A percentile compares a stretch with the other conserved stretches of the same genome.
These are phyloP conservation scores for Tubosaeta sp. DNA, from an alignment of 768 basidiomycete species.

Conservation along the genomic window DNA sequence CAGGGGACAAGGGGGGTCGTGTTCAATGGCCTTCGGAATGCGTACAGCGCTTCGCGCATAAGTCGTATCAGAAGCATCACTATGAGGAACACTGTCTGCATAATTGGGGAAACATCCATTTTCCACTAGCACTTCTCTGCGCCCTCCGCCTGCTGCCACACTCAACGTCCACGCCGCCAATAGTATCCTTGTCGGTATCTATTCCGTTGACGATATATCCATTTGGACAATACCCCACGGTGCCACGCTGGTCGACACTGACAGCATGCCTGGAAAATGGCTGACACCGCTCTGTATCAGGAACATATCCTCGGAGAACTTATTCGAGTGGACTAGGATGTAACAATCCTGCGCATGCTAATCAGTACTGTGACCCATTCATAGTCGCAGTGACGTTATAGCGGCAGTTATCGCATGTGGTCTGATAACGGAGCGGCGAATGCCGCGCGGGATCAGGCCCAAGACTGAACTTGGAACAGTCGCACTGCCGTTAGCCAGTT, in stretches of 20 bases:
- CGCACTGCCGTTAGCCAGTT: not conserved
- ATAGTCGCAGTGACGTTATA: not conserved
- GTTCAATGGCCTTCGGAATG: constrained; percentile 9
- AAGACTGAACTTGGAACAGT: too few relatives aligned
- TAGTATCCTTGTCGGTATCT: constrained; percentile 6
- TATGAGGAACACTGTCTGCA: constrained; percentile 12
- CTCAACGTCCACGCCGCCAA: constrained; percentile 6
- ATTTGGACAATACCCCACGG: constrained; percentile 5
- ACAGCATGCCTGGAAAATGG: not conserved
- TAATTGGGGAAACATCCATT: constrained; percentile 26
- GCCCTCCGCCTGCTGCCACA: constrained; percentile 17
- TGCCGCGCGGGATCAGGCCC: not conserved
- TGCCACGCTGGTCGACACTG: constrained; percentile 2
- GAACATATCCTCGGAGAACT: too few relatives aligned
- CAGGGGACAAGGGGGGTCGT: constrained; percentile 8
- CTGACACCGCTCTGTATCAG: not conserved
- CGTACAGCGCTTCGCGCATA: constrained; percentile 7
- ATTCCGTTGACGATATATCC: constrained; percentile 6
- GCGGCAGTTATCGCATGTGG: not conserved
- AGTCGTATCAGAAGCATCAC: constrained; percentile 23
- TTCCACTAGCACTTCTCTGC: constrained; percentile 23
- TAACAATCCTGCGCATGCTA: not conserved
- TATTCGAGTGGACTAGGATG: not conserved
- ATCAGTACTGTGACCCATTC: not conserved
- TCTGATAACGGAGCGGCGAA: constrained; percentile 1